Base-by-base conservation (phyloP, 176 grass and related monocot genomes). In the Avena eriantha region DNA sequence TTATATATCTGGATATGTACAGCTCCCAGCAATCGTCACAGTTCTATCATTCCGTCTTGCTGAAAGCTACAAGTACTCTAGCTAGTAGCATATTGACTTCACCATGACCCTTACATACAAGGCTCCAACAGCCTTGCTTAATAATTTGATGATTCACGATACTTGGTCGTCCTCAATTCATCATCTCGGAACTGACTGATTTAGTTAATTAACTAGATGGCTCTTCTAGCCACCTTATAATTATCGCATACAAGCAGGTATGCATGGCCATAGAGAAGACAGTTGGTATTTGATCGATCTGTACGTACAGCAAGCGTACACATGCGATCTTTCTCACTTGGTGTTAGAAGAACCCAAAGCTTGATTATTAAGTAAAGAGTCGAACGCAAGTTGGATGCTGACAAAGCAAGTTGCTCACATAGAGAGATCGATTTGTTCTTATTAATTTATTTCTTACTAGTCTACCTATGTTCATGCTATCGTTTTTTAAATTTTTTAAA, bases 41-140 rank as follows among this genome's bases (percentile, higher is more conserved):
- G 33, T 51, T 73, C 76, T 73, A 80, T 84, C 55, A 73, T 63
- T 73, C 45, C 69, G 64, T 72, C 75, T 73, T 22, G 22, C 33
- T 45, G 56, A 85, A 89, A 89, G 67, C 82, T 80, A 80, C 87
- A 23, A 35, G 43, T 53, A 89, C 54, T 57, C 73, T 16, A 76
- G 24, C 73, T 51, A 51, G 73, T 51, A 31, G 47, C 8, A 76
- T 73, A 1, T 80, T 80, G 87, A 85, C 87, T 89, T 53, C 50
- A 74, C 29, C 56, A 46, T 47, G 77, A 80, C 82, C 82, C 76
- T 73, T 76, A 82, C 31, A 39, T 45, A 10, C 33, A 21, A 55
- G 22, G 5, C 1, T 51, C 16, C n/a, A 35, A 78, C 16, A 36
- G 5, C 8, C 24, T 77, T 69, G 16, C 33, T 70, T 65, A 48